These are phyloP conservation scores for Mycena haematopus DNA, from an alignment of 768 basidiomycete genomes.

Conservation along the genomic window DNA sequence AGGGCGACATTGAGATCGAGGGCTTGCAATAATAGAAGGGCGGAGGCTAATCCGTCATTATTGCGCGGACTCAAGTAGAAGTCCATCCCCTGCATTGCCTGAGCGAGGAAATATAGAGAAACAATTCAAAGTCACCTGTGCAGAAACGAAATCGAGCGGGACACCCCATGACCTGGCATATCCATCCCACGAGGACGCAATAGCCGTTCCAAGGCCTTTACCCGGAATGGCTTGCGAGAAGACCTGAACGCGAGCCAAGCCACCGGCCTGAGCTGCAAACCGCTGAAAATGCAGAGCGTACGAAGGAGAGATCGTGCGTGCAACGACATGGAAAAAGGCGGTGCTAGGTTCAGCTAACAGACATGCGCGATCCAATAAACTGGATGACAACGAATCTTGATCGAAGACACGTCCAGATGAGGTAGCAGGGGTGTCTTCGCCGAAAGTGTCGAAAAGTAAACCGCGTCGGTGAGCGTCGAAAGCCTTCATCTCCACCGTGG, in stretches of 20 bases:
- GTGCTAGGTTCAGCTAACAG: slow-evolving; percentile 37
- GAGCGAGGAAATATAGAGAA: slow-evolving; percentile 27
- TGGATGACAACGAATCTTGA: slow-evolving; percentile 55
- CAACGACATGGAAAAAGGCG: slow-evolving; percentile 44
- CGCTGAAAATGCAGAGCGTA: slow-evolving; percentile 41
- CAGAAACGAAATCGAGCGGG: slow-evolving; percentile 44
- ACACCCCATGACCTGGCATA: slow-evolving; percentile 38
- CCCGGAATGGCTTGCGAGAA: slow-evolving; percentile 30
- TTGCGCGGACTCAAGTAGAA: slow-evolving; percentile 51
- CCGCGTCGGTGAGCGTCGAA: slow-evolving; percentile 29
- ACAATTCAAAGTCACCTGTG: slow-evolving; percentile 49
- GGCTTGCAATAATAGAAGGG: slow-evolving; percentile 47
- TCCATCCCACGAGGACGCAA: slow-evolving; percentile 24
- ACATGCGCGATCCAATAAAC: slow-evolving; percentile 48
- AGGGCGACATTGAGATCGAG: slow-evolving; percentile 50
- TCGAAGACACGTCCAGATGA: slow-evolving; percentile 52
- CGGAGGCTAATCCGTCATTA: slow-evolving; percentile 35
- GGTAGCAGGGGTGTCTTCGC: slow-evolving; percentile 8
- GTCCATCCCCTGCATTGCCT: slow-evolving; percentile 54
- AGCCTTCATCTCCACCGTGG: slow-evolving; percentile 15
- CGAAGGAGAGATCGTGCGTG: slow-evolving; percentile 41
- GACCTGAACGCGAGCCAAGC: slow-evolving; percentile 13
- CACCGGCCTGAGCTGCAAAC: slow-evolving; percentile 25
- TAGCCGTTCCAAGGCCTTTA: slow-evolving; percentile 5
- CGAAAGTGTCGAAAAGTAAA: not conserved